phyloP scores from a whole-genome alignment of 192 early-diverging fungal species.

The Linnemannia zychae region DNA sequence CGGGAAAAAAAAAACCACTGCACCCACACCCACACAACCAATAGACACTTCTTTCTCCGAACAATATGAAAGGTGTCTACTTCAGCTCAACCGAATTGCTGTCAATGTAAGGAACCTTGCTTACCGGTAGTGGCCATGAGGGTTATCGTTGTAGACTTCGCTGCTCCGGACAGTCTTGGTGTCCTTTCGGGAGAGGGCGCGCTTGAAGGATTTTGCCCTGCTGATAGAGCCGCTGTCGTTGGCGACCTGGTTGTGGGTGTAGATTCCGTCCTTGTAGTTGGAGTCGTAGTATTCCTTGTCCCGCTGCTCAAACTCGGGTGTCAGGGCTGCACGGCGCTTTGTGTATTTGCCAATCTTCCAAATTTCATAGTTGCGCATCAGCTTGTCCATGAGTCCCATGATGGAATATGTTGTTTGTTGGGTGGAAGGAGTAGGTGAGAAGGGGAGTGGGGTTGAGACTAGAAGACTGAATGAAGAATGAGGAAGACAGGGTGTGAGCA shows the following conservation, averaged over 20 bases:
- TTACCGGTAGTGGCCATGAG: conserved; percentile 38
- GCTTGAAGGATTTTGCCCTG: conserved; percentile 37
- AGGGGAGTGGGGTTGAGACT: background rate
- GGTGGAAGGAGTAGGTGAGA: background rate
- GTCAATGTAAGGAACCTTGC: background rate
- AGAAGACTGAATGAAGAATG: background rate
- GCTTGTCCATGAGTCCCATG: conserved; percentile 61
- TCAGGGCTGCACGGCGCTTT: conserved; percentile 54
- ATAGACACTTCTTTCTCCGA: background rate
- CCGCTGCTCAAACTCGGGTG: conserved; percentile 61
- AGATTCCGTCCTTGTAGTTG: conserved; percentile 60
- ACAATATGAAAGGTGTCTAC: background rate
- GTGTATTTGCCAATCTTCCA: conserved; percentile 66
- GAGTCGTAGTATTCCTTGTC: conserved; percentile 60
- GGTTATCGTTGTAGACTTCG: conserved; percentile 53
- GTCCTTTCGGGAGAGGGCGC: conserved; percentile 37
- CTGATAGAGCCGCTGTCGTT: conserved; percentile 10
- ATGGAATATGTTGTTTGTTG: background rate
- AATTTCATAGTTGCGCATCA: conserved; percentile 64
- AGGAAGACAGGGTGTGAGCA: background rate
- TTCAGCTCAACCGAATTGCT: too few species aligned
- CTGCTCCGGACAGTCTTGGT: conserved; percentile 48
- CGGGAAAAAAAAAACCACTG: background rate
- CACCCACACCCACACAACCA: background rate
- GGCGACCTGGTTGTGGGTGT: conserved; percentile 46